Base-by-base conservation (phyloP, 2,329 filamentous ascomycete genomes). In the Cryphonectria japonica region DNA sequence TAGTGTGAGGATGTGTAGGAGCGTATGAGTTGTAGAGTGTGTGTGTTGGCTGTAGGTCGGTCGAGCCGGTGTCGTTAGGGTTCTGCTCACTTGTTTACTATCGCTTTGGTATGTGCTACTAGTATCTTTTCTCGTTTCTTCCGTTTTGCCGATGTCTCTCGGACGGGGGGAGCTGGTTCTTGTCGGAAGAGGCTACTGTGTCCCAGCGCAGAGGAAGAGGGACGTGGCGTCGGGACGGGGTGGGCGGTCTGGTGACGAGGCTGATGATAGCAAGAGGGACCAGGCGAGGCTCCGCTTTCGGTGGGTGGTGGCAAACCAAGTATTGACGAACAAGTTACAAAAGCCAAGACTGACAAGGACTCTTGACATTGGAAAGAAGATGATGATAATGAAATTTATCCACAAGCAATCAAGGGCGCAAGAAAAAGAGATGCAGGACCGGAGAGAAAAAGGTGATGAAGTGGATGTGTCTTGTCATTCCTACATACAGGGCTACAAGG, bases 261-360 rank as follows among this genome's bases (percentile, higher is more conserved):
- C 72, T 64, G 66, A 61, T 71, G 66, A 72, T 57, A 67, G 67
- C 29, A 43, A 22, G 26, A 11, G 29, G 43, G 52, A 50, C 46
- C 46, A 63, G 70, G 62, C 64, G 63, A 73, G 72, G 68, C 72
- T 73, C 72, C 72, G 72, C 72, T 73, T 73, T 73, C 72, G 72
- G 72, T 62, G 68, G 26, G 63, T 65, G 63, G 63, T 29, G 41
- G 43, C 60, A 63, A 62, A 67, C 50, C 3, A 32, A 59, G 26
- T 11, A 57, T 11, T 29, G 37, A 22, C 22, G 29, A 26, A 43
- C 9, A 6, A 29, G 37, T 29, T 22, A 43, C n/a, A 39, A 6
- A n/a, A 16, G 37, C 37, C 61, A 66, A 16, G 67, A 60, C 54
- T 19, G 54, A 16, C 26, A 59, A n/a, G n/a, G 26, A 26, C n/a